These are phyloP conservation scores for Termitomyces sp. DNA, from an alignment of 768 basidiomycete genomes.

Conservation along the genomic window DNA sequence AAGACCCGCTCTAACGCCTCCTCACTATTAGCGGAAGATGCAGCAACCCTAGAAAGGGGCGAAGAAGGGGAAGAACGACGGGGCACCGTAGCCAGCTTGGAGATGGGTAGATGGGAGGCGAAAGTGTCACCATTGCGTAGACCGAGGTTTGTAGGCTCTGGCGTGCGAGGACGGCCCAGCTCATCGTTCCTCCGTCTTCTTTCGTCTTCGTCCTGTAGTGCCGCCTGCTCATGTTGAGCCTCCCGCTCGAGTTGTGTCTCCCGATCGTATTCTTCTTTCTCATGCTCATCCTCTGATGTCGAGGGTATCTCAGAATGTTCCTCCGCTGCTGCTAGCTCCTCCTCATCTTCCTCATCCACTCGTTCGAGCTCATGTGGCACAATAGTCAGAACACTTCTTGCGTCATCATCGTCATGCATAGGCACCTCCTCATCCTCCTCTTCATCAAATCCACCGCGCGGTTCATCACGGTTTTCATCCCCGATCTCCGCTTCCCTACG, in stretches of 20 bases:
- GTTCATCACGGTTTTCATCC: conserved; percentile 14
- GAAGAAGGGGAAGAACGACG: conserved; percentile 19
- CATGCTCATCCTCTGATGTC: conserved; percentile 12
- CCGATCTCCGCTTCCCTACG: conserved; percentile 36
- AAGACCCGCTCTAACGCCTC: conserved; percentile 60
- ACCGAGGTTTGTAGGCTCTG: conserved; percentile 59
- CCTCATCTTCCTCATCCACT: conserved; percentile 74
- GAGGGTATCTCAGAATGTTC: conserved; percentile 8
- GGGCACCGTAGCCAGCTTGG: conserved; percentile 6
- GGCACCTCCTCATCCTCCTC: conserved; percentile 27
- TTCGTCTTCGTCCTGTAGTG: conserved; percentile 43
- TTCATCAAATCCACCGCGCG: conserved; percentile 25
- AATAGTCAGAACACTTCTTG: conserved; percentile 66
- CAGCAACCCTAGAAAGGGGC: conserved; percentile 19
- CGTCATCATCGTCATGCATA: conserved; percentile 59
- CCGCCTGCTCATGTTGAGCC: conserved; percentile 37
- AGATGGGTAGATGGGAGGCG: conserved; percentile 5
- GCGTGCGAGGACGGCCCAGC: conserved; percentile 70
- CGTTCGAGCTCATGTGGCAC: conserved; percentile 63
- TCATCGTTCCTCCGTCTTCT: conserved; percentile 48
- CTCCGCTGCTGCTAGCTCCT: conserved; percentile 28
- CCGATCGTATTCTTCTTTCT: conserved; percentile 12
- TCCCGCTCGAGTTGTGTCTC: conserved; percentile 19
- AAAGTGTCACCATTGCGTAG: conserved; percentile 20
- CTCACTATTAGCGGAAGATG: conserved; percentile 33